Conservation (phyloP, 75 land plant genomes). For the Cunninghamia lanceolata region DNA sequence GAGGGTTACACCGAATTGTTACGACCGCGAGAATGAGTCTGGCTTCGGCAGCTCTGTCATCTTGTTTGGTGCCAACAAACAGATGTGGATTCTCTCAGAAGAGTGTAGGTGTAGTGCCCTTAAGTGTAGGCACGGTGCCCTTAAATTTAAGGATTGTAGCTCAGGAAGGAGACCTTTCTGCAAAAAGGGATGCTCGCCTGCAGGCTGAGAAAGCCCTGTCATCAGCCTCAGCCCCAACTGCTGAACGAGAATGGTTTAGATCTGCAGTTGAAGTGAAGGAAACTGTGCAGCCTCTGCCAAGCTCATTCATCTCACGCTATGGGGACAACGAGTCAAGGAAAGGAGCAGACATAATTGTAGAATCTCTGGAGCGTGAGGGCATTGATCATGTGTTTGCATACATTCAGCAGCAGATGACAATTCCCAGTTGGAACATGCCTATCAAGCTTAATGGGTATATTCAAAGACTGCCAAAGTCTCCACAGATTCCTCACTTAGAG, state of each 20-base stretch:
- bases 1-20: too few relatives aligned
- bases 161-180: neutral
- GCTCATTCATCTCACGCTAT: conserved; percentile 30
- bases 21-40: neutral
- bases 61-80: neutral
- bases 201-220: neutral
- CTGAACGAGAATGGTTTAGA: neutral
- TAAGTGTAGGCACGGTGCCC: too few relatives aligned
- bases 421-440: conserved; percentile 68
- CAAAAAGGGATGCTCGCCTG: neutral
- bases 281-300: neutral
- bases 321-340: conserved; percentile 39
- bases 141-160: too few relatives aligned
- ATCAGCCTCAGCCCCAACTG: neutral
- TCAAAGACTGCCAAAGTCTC: conserved; percentile 61
- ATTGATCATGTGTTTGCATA: conserved; percentile 38
- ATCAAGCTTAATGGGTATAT: conserved; percentile 60
- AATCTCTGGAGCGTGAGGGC: conserved; percentile 50
- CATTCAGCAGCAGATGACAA: conserved; percentile 77
- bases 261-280: neutral
- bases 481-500: conserved; percentile 45
- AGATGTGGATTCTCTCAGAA: neutral
- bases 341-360: conserved; percentile 47
- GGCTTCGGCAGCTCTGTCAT: neutral
- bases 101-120: neutral